Conservation (phyloP, 2,329 filamentous ascomycete species). For the Helminthosporium solani region DNA sequence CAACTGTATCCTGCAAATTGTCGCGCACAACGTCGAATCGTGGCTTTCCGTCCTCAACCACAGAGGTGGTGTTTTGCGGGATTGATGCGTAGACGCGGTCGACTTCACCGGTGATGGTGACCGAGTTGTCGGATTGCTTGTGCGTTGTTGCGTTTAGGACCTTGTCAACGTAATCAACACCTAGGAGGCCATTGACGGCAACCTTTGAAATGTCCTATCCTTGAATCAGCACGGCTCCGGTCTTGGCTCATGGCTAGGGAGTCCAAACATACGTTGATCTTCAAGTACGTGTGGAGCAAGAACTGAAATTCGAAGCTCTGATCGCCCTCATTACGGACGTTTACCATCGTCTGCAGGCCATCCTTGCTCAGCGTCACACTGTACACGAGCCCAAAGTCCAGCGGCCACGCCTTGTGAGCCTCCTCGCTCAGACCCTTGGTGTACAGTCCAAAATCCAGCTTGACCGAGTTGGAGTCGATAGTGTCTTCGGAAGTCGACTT, state of each 20-base stretch:
- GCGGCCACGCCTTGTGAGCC: slow-evolving; percentile 74
- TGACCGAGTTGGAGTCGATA: slow-evolving; percentile 61
- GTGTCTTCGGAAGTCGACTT: slow-evolving; percentile 72
- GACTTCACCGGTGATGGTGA: slow-evolving; percentile 75
- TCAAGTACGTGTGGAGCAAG: slow-evolving; percentile 88
- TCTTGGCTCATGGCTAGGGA: background rate
- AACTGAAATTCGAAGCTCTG: slow-evolving; percentile 87
- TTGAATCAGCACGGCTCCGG: background rate
- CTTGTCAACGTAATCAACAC: slow-evolving; percentile 81
- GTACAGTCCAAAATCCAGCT: slow-evolving; percentile 93
- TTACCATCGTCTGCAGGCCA: slow-evolving; percentile 75
- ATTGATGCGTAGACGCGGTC: slow-evolving; percentile 81
- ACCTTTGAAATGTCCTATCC: slow-evolving; percentile 76
- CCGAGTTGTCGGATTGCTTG: slow-evolving; percentile 63
- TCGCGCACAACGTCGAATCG: slow-evolving; percentile 76
- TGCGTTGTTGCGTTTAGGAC: slow-evolving; percentile 63
- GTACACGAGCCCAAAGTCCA: slow-evolving; percentile 88
- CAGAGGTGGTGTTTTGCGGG: slow-evolving; percentile 62
- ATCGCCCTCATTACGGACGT: slow-evolving; percentile 84
- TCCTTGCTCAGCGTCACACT: slow-evolving; percentile 80
- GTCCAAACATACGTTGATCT: slow-evolving; percentile 64
- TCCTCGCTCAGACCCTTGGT: slow-evolving; percentile 68
- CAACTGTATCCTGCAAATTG: slow-evolving; percentile 82
- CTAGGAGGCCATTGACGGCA: slow-evolving; percentile 72
- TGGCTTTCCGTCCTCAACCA: slow-evolving; percentile 63